Percentiles rank a stretch among this genome's conserved stretches.
phyloP scores from a whole-genome alignment of 345 rosid species.

The Hirschfeldia incana region DNA sequence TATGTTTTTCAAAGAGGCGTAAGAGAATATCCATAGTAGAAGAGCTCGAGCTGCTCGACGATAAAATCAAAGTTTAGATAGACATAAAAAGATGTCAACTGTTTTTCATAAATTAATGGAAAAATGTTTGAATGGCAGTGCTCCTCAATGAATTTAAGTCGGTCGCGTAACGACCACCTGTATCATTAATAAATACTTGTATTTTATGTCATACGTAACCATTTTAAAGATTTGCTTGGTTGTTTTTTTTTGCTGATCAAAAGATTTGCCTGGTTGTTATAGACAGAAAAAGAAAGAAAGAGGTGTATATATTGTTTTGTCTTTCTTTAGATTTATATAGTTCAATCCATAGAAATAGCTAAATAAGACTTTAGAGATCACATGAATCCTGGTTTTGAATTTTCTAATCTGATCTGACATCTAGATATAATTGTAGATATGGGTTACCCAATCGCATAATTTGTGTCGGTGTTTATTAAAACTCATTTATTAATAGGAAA shows the following conservation, averaged over 20 bases:
- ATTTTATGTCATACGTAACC: slow-evolving; percentile 9
- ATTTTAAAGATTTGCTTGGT: background rate
- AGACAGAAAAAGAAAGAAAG: background rate
- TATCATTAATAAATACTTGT: slow-evolving; percentile 22
- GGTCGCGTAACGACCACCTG: slow-evolving; percentile 32
- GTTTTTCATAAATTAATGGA: background rate
- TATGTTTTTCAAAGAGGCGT: background rate
- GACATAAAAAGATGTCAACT: background rate
- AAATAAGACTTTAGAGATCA: background rate
- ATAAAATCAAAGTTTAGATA: background rate
- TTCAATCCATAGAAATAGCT: background rate
- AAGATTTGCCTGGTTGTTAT: background rate
- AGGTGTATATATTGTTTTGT: background rate
- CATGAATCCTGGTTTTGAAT: background rate
- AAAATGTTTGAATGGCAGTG: slow-evolving; percentile 15
- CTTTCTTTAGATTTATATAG: background rate
- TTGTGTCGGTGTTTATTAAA: background rate
- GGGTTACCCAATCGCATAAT: background rate
- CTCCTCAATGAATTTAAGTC: slow-evolving; percentile 34
- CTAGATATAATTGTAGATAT: background rate
- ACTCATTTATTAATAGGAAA: slow-evolving; percentile 7
- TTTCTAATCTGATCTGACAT: background rate
- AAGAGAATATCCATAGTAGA: background rate
- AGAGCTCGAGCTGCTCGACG: background rate
- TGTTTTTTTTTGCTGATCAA: background rate